These are phyloP conservation scores for Diaporthe capsici DNA, from an alignment of 2,329 filamentous ascomycete genomes.

Conservation along the genomic window DNA sequence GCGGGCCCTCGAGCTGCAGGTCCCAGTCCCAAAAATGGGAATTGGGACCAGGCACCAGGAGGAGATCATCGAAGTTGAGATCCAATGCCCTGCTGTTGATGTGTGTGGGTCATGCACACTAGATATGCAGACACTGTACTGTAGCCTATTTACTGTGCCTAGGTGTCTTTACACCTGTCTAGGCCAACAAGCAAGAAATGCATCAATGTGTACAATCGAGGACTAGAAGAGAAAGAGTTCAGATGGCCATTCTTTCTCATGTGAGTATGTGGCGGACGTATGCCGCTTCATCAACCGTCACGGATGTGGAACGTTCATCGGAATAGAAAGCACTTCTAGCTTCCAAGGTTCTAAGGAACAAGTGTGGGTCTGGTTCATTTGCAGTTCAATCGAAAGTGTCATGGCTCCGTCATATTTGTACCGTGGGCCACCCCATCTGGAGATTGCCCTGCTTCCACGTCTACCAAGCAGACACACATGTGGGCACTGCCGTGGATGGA, in stretches of 20 bases:
- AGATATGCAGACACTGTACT: background rate
- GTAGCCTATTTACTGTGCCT: background rate
- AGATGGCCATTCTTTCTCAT: background rate
- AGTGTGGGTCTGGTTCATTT: background rate
- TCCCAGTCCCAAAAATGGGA: background rate
- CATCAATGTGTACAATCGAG: too few species aligned
- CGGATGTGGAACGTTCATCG: background rate
- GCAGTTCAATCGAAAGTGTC: background rate
- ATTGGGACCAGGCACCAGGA: background rate
- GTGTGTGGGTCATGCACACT: background rate
- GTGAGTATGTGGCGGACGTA: background rate
- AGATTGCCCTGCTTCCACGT: background rate
- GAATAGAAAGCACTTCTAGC: background rate
- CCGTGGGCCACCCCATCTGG: background rate
- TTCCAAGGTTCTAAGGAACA: background rate
- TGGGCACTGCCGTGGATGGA: background rate
- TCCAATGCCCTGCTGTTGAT: background rate
- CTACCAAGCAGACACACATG: background rate
- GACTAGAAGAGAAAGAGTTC: background rate
- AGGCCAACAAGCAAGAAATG: background rate
- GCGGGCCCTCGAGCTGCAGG: conserved; percentile 17
- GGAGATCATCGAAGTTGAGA: background rate
- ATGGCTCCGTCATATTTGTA: background rate
- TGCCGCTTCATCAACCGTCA: background rate
- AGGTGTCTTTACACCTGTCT: too few species aligned